Evolutionary conservation across 805 yeast genomes (phyloP), one percentile per base, ranked within the genome.

Genomic region (Clavispora asparagi): DNA sequence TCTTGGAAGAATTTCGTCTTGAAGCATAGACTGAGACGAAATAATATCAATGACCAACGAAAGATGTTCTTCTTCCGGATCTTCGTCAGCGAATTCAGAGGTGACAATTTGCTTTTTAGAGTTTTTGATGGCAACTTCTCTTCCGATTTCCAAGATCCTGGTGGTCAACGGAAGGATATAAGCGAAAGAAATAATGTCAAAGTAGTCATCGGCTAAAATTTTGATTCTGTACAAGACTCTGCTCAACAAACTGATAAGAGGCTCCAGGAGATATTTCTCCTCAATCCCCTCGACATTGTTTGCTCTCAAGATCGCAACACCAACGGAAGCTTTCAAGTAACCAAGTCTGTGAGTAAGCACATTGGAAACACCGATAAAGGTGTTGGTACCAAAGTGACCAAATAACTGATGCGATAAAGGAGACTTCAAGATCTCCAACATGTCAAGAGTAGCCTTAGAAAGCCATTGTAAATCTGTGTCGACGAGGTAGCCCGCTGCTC

Each of bases 11-110:
- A 78, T 63, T 0, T 74, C 73, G 57, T 84, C 83, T 53, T 77
- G 81, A 59, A 94, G 85, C 12, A 73, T 75, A 19, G 83, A 76
- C 57, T 86, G 91, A 2, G 77, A 76, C 36, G 82, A 73, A 45
- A 92, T 71, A 36, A 90, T 81, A 57, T 87, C 95, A 55, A 91
- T 64, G 0, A 92, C 85, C 47, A 92, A 68, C 42, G 86, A 64
- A 42, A 90, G 69, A 56, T 87, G 92, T 61, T 90, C 97, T 63
- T 91, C 97, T 59, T 86, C 90, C n/a, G 82, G 82, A 54, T 83
- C 88, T 61, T 87, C 96, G 45, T 88, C 92, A 28, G 77, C 77
- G 61, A 83, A 86, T 56, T 87, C 95, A 2, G 83, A 70, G 28
- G 82, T 83, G 1, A 75, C 69, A 6, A 64, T 67, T 42, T 64